Evolutionary conservation across 179 eudicot genomes (phyloP).

Genomic region (Beta corolliflora): DNA sequence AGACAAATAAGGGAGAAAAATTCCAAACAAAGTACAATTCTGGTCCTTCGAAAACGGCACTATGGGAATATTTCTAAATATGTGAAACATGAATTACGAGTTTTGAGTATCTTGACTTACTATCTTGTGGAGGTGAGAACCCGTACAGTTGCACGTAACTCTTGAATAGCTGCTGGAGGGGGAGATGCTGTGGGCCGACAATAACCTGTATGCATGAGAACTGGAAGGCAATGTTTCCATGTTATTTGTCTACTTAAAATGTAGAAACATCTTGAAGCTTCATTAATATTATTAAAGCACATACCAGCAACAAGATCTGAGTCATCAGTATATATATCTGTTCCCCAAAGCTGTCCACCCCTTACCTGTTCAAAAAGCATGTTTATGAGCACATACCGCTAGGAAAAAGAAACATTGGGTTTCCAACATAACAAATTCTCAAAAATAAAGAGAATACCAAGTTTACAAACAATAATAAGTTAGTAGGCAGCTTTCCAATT

Average conservation of each 20-base stretch:
- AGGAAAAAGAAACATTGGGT: not conserved
- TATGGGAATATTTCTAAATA: not conserved
- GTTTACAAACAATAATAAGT: not conserved
- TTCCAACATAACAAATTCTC: not conserved
- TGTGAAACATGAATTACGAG: constrained; percentile 17
- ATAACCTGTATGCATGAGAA: constrained; percentile 98
- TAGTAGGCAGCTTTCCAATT: not conserved
- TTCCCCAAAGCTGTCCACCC: constrained; percentile 99
- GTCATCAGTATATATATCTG: constrained; percentile 96
- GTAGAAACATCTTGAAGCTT: not conserved
- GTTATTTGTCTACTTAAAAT: constrained; percentile 9
- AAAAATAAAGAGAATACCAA: not conserved
- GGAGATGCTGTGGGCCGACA: constrained; percentile 92
- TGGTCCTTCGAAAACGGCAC: not conserved
- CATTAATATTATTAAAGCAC: constrained; percentile 18
- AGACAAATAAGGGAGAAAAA: not conserved
- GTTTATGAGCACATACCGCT: not conserved
- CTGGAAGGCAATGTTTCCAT: constrained; percentile 40
- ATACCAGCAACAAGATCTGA: constrained; percentile 99
- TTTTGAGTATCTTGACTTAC: constrained; percentile 56
- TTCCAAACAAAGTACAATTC: not conserved
- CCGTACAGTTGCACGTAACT: constrained; percentile 83
- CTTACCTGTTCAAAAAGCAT: constrained; percentile 68
- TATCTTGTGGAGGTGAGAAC: constrained; percentile 90
- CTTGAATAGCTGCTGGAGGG: constrained; percentile 85